Base-by-base conservation (phyloP, 2,329 filamentous ascomycete species). In the Fusarium sp. region DNA sequence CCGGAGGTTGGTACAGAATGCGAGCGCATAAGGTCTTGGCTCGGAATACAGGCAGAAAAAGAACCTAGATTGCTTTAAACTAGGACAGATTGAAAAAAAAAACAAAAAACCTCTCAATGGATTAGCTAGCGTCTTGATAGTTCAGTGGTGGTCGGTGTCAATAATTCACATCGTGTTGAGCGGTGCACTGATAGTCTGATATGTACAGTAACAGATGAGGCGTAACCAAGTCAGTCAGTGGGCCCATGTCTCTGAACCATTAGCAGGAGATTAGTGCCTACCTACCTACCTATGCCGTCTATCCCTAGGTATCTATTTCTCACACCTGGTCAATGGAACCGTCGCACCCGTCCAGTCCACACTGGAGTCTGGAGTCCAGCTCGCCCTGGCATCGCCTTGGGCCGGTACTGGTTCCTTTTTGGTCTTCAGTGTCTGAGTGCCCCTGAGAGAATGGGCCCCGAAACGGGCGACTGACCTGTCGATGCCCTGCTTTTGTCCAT, bases 191-290 rank as follows among this genome's bases (percentile, higher is more conserved):
- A 54, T n/a, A 41, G 45, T 48, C 45, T 28, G 45, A 28, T 31
- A 48, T 45, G 42, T 44, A 44, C n/a, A 44, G 41, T 44, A 24
- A 44, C 6, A 14, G 36, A 33, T 26, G 38, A 36, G 8, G 31
- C 42, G 36, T 10, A 63, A 26, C 31, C n/a, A 52, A 38, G 59
- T 42, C 24, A 48, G 54, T 70, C 24, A 48, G 54, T 70, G 66
- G 73, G 66, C 41, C 63, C 48, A 54, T 74, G 63, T 74, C 68
- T 75, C 60, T 68, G 64, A 73, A 65, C 66, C 57, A 67, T 74
- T 72, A 61, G 57, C 38, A 63, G 57, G 67, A 73, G 70, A 73
- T 73, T 70, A 71, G 62, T 60, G 61, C 51, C 66, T 73, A 60
- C 45, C 63, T 74, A 59, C 51, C 66, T 73, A 60, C 45, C 60